Conservation (phyloP, 1,139 yeast genomes). For the Diutina sp. region DNA sequence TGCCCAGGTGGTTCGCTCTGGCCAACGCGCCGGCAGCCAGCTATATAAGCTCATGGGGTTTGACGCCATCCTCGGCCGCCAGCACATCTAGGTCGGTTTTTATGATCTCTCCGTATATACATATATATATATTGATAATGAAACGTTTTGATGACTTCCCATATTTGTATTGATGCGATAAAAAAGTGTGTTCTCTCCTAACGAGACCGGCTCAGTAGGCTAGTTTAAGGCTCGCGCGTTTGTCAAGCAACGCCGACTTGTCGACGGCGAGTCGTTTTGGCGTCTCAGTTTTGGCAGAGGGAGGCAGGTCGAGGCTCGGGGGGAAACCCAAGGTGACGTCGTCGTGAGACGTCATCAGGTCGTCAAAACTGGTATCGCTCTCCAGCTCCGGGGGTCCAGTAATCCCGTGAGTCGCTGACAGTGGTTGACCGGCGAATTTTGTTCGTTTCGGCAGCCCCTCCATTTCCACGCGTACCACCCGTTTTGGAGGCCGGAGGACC, state of each 20-base stretch:
- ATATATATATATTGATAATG: too few species aligned
- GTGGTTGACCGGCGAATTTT: not conserved
- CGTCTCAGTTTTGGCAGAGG: not conserved
- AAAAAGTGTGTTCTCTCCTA: too few species aligned
- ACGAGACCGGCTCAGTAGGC: not conserved
- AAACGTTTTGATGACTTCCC: too few species aligned
- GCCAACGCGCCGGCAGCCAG: not conserved
- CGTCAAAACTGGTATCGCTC: not conserved
- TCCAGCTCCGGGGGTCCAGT: not conserved
- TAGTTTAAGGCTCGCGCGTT: not conserved
- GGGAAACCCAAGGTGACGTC: not conserved
- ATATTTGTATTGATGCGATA: too few species aligned
- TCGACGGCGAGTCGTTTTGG: not conserved
- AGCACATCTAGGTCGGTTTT: not conserved
- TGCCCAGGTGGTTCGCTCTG: not conserved
- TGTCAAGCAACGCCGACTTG: not conserved
- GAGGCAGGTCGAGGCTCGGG: not conserved
- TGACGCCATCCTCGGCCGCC: not conserved
- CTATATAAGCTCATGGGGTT: not conserved
- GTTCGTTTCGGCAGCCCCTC: not conserved
- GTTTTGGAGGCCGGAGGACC: not conserved
- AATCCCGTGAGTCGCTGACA: too few species aligned
- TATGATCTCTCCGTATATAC: too few species aligned
- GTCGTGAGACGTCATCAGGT: not conserved
- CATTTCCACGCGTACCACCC: not conserved